These are phyloP conservation scores for Plantago elongata DNA, from an alignment of 257 asterid genomes.

Conservation along the genomic window DNA sequence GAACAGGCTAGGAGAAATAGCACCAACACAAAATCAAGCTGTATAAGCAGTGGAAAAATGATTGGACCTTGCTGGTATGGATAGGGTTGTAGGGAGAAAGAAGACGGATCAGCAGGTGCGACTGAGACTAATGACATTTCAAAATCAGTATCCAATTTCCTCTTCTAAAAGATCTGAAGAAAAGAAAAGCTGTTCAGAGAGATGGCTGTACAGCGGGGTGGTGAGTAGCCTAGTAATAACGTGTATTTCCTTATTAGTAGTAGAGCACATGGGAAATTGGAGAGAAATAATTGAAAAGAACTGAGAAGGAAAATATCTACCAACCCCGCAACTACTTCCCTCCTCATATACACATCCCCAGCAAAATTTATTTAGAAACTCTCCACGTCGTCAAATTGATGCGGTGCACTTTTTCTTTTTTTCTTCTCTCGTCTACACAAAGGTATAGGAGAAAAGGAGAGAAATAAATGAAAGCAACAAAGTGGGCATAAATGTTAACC, in stretches of 20 bases:
- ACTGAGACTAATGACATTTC: constrained; percentile 48
- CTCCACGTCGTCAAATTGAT: constrained; percentile 4
- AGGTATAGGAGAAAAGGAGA: neutral
- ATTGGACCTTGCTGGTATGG: constrained; percentile 30
- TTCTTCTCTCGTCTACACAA: neutral
- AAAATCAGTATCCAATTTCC: constrained; percentile 6
- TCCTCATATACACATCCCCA: neutral
- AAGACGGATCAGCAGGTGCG: constrained; percentile 33
- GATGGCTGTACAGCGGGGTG: neutral
- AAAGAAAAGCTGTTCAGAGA: too few relatives aligned
- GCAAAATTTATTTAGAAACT: neutral
- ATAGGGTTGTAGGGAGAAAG: constrained; percentile 28
- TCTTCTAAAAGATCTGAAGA: too few relatives aligned
- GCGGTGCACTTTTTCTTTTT: neutral
- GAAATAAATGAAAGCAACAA: neutral
- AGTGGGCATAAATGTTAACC: neutral
- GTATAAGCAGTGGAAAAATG: neutral
- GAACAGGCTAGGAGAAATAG: constrained; percentile 11
- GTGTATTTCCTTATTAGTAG: neutral
- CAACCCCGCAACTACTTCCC: constrained; percentile 3
- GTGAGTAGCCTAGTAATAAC: neutral
- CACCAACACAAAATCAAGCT: neutral
- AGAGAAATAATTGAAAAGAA: constrained; percentile 1
- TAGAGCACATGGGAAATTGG: neutral
- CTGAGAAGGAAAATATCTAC: neutral